A percentile compares a stretch with the other conserved stretches of the same genome.
Conservation (phyloP, 352 stramenopile species). For the Saprolegnia parasitica region DNA sequence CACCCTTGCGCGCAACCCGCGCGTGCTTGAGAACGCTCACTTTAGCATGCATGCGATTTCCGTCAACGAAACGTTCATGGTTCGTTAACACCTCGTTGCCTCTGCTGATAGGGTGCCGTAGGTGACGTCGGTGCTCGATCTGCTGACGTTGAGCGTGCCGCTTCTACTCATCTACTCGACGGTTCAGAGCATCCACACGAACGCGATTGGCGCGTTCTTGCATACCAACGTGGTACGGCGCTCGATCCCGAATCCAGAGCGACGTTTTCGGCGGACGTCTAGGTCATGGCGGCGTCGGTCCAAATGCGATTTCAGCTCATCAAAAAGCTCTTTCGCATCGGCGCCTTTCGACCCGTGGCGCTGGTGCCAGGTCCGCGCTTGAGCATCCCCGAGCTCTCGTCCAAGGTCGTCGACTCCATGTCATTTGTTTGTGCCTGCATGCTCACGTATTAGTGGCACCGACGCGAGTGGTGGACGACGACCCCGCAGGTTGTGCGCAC, state of each 20-base stretch:
- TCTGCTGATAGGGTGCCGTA: neutral
- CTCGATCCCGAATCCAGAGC: neutral
- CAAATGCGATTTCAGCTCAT: neutral
- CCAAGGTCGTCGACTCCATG: too few relatives aligned
- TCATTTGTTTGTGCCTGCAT: too few relatives aligned
- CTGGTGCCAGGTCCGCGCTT: neutral
- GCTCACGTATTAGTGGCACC: too few relatives aligned
- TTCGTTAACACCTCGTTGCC: neutral
- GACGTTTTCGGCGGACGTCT: too few relatives aligned
- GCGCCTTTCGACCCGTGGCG: neutral
- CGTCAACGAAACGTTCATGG: neutral
- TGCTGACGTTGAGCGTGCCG: neutral
- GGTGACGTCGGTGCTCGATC: constrained; percentile 3
- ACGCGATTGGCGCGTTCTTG: neutral
- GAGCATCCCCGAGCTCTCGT: too few relatives aligned
- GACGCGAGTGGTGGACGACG: too few relatives aligned
- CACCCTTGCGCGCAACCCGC: neutral
- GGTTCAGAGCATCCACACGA: constrained; percentile 4
- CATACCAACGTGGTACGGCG: neutral
- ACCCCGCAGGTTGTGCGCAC: too few relatives aligned
- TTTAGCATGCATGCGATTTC: constrained; percentile 8
- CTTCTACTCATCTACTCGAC: constrained; percentile 1
- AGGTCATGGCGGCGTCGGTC: neutral
- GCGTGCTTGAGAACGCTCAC: neutral
- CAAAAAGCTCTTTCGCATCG: neutral